Evolutionary conservation across 2,329 filamentous ascomycete species (phyloP).

Genomic region (Chrysoporthe austroafricana): DNA sequence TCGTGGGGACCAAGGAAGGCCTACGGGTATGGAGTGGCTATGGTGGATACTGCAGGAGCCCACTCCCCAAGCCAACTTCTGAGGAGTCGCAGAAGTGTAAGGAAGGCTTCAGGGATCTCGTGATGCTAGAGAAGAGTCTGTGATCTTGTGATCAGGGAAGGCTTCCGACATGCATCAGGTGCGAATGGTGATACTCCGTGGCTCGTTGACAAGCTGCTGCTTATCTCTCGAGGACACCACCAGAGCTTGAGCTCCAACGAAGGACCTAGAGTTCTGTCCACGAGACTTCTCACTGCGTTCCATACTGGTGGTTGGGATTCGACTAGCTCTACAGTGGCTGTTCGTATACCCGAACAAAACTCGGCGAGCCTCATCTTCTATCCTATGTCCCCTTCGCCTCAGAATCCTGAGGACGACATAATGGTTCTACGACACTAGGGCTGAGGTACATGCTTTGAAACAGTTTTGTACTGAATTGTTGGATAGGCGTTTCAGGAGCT

Average conservation of each 20-base stretch:
- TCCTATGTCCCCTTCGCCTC: background rate
- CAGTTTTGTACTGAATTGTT: background rate
- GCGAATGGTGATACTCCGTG: background rate
- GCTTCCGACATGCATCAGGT: background rate
- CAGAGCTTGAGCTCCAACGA: no score
- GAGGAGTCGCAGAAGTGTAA: constrained; percentile 57
- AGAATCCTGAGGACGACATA: background rate
- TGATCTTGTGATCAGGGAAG: constrained; percentile 32
- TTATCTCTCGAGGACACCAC: background rate
- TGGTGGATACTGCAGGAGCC: constrained; percentile 56
- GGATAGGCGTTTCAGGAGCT: background rate
- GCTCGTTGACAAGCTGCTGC: background rate
- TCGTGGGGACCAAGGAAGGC: constrained; percentile 72
- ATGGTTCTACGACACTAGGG: background rate
- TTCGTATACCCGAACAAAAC: background rate
- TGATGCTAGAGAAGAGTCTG: constrained; percentile 55
- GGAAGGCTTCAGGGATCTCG: constrained; percentile 58
- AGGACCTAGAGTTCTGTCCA: no score
- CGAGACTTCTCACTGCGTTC: no score
- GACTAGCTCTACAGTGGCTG: background rate
- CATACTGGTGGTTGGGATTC: no score
- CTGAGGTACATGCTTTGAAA: background rate
- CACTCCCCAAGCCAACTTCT: constrained; percentile 54
- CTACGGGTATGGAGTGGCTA: constrained; percentile 70
- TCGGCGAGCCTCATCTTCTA: background rate